Evolutionary conservation across 371 early-diverging fungal species (phyloP).

Genomic region (Lichtheimia corymbifera): DNA sequence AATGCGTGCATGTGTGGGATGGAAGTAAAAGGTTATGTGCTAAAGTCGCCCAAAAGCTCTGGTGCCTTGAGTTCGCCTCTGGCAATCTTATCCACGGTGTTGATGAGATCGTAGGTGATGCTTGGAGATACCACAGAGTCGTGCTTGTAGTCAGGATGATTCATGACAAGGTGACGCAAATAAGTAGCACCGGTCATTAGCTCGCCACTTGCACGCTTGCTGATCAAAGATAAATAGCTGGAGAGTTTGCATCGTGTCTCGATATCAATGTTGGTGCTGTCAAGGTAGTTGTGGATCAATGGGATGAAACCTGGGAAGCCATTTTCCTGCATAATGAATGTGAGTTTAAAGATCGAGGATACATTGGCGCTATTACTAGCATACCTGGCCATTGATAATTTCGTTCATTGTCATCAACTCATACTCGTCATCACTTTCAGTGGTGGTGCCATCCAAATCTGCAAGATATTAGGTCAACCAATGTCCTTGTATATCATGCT

Average conservation of each 20-base stretch:
- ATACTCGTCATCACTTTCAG: constrained; percentile 58
- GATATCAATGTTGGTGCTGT: constrained; percentile 68
- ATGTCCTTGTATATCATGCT: background rate
- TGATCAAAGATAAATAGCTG: constrained; percentile 82
- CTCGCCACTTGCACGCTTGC: constrained; percentile 77
- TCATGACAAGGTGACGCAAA: constrained; percentile 87
- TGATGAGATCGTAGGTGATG: constrained; percentile 88
- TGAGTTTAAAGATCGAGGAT: constrained; percentile 1
- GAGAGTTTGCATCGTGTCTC: constrained; percentile 69
- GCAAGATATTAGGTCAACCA: background rate
- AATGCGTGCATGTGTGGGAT: background rate
- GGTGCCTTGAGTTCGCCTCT: constrained; percentile 63
- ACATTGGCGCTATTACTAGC: background rate
- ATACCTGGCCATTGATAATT: constrained; percentile 88
- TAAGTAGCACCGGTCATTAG: constrained; percentile 90
- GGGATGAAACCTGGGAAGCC: constrained; percentile 89
- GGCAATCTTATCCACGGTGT: constrained; percentile 67
- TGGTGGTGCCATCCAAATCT: constrained; percentile 1
- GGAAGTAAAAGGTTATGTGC: constrained; percentile 15
- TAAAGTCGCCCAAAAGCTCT: constrained; percentile 52
- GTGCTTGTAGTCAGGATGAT: constrained; percentile 90
- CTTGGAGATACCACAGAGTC: constrained; percentile 87
- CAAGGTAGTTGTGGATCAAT: constrained; percentile 80
- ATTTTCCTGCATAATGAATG: constrained; percentile 34
- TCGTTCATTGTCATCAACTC: constrained; percentile 88